Evolutionary conservation across 2,329 filamentous ascomycete genomes (phyloP).

Genomic region (Aspergillus awamori): DNA sequence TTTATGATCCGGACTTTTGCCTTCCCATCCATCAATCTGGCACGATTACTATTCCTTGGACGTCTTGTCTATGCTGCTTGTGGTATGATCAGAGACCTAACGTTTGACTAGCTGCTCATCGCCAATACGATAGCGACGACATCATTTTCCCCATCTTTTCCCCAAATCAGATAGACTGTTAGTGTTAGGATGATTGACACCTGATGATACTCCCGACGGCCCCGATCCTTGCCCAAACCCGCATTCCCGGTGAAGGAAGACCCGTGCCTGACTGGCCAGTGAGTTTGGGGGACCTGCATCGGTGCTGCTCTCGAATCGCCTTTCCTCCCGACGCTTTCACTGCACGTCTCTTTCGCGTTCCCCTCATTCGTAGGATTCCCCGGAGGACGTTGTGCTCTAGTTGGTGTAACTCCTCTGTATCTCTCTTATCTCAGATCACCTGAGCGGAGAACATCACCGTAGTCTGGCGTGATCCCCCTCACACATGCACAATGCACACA

Average conservation of each 20-base stretch:
- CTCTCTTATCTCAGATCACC: background rate
- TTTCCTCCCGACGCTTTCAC: background rate
- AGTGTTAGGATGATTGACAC: background rate
- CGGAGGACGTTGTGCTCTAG: constrained; percentile 1
- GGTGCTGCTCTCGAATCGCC: background rate
- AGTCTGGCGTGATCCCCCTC: background rate
- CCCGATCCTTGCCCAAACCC: constrained; percentile 29
- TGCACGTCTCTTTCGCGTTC: background rate
- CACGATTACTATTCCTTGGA: background rate
- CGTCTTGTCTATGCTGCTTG: background rate
- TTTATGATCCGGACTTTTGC: background rate
- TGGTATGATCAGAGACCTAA: constrained; percentile 5
- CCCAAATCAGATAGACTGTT: constrained; percentile 11
- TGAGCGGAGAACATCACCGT: background rate
- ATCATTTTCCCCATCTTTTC: constrained; percentile 1
- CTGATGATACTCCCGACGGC: background rate
- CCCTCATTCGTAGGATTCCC: constrained; percentile 3
- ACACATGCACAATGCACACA: background rate
- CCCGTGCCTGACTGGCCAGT: constrained; percentile 12
- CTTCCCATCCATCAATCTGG: background rate
- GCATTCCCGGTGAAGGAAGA: constrained; percentile 29
- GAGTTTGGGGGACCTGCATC: constrained; percentile 1
- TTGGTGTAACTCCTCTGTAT: background rate
- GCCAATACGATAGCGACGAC: background rate
- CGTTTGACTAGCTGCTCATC: background rate